These are phyloP conservation scores for Acacia concinna DNA, from an alignment of 331 rosid species.

Conservation along the genomic window DNA sequence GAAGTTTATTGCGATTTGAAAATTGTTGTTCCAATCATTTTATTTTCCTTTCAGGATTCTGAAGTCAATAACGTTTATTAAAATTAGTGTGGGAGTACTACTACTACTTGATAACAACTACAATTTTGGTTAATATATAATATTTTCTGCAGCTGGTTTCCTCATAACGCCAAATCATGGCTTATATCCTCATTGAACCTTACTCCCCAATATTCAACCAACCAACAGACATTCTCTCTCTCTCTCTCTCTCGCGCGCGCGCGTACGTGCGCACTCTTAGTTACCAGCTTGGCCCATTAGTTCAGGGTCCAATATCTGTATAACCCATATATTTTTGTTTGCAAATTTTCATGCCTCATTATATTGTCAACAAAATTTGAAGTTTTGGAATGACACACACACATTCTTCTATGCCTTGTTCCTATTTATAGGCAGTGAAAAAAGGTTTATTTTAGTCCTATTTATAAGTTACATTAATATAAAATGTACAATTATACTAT, in stretches of 20 bases:
- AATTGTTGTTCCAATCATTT: background rate
- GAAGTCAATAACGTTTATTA: too few species aligned
- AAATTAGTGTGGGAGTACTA: too few species aligned
- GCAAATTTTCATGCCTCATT: background rate
- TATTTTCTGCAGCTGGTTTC: background rate
- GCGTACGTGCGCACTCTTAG: background rate
- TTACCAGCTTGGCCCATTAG: background rate
- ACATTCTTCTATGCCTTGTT: too few species aligned
- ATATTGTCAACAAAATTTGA: background rate
- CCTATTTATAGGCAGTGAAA: too few species aligned
- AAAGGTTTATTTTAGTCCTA: too few species aligned
- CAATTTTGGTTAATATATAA: background rate
- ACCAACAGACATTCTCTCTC: background rate
- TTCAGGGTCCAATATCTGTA: background rate
- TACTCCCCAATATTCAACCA: background rate
- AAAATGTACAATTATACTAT: too few species aligned
- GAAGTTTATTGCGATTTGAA: too few species aligned
- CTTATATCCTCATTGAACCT: background rate
- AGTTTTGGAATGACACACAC: too few species aligned
- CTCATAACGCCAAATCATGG: too few species aligned
- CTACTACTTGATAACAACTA: too few species aligned
- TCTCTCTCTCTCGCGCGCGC: background rate
- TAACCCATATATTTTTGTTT: background rate
- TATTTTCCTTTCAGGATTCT: background rate
- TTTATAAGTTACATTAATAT: too few species aligned